These are phyloP conservation scores for Candida ovalis DNA, from an alignment of 805 yeast genomes.

Conservation along the genomic window DNA sequence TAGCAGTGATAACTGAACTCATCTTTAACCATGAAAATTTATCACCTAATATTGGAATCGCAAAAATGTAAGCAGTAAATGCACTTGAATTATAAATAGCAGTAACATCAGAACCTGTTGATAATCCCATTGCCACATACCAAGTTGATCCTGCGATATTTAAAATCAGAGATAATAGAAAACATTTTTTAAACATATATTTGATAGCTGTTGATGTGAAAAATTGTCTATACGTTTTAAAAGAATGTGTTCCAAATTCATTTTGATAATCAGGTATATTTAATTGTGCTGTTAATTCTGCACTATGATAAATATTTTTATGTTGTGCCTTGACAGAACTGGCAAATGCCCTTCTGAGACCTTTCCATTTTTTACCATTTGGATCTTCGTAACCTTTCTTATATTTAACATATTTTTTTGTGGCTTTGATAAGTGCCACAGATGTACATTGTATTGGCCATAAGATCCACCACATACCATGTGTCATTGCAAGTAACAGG, in stretches of 20 bases:
- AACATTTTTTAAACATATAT: slow-evolving; percentile 42
- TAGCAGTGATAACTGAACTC: slow-evolving; percentile 64
- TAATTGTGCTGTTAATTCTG: slow-evolving; percentile 30
- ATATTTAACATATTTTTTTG: slow-evolving; percentile 23
- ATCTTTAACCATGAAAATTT: slow-evolving; percentile 59
- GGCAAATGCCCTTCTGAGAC: slow-evolving; percentile 28
- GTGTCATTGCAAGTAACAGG: slow-evolving; percentile 62
- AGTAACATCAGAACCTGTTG: slow-evolving; percentile 82
- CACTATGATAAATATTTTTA: slow-evolving; percentile 36
- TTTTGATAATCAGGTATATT: slow-evolving; percentile 30
- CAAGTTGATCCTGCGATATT: slow-evolving; percentile 79
- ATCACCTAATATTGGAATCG: slow-evolving; percentile 71
- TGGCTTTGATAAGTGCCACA: slow-evolving; percentile 46
- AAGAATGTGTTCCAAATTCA: slow-evolving; percentile 28
- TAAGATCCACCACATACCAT: slow-evolving; percentile 70
- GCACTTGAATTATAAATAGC: slow-evolving; percentile 91
- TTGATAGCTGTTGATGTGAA: slow-evolving; percentile 41
- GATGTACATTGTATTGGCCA: slow-evolving; percentile 64
- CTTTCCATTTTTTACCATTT: slow-evolving; percentile 29
- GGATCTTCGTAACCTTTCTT: slow-evolving; percentile 17
- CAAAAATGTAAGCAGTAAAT: slow-evolving; percentile 81
- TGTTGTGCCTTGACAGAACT: slow-evolving; percentile 42
- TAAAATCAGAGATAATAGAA: slow-evolving; percentile 50
- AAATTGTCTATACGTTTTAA: slow-evolving; percentile 31
- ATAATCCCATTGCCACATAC: slow-evolving; percentile 78